Evolutionary conservation across 805 yeast species (phyloP), one percentile per base, ranked within the genome.

Genomic region (Candida pseudofarinosa): DNA sequence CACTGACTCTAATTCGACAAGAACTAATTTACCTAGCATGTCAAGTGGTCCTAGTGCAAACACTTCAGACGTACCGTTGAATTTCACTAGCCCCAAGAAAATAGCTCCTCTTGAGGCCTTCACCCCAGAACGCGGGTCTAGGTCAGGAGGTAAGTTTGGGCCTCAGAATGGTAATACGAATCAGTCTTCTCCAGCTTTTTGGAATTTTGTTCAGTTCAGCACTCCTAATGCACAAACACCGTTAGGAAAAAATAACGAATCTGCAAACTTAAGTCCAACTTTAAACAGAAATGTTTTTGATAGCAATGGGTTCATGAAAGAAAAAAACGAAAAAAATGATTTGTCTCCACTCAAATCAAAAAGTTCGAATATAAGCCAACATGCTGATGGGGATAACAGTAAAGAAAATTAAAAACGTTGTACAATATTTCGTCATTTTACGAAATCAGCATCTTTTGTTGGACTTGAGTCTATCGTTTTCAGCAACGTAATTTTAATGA

Each of bases 191-290:
- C 98, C 98, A 1, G 97, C 96, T 14, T 78, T 90, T 45, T 88
- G 97, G 97, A 87, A 85, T 58, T 82, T 87, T 65, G 88, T 90
- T 56, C 96, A 89, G 55, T 81, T 90, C 44, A 67, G 71, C 44
- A 71, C 74, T 4, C 75, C 74, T 3, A 67, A 67, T 42, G 73
- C 70, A 6, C 74, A 69, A 46, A 69, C 73, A 0, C 73, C 76
- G 1, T 49, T 63, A 32, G 44, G 73, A 20, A 66, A 69, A 41
- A 55, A 60, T 42, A 64, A 69, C 36, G 73, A 65, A 13, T 73
- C 61, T 38, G 63, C 57, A 41, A 60, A 64, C 19, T 65, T 62
- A 10, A 68, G 73, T 42, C 76, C 76, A 4, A 69, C 74, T 3
- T 51, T 67, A 39, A 59, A 58, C 40, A 53, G 71, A 35, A 62